Percentiles rank a stretch among this genome's conserved stretches.
These are phyloP conservation scores for Chrysanthemum seticuspe DNA, from an alignment of 129 eudicot genomes.

Conservation along the genomic window DNA sequence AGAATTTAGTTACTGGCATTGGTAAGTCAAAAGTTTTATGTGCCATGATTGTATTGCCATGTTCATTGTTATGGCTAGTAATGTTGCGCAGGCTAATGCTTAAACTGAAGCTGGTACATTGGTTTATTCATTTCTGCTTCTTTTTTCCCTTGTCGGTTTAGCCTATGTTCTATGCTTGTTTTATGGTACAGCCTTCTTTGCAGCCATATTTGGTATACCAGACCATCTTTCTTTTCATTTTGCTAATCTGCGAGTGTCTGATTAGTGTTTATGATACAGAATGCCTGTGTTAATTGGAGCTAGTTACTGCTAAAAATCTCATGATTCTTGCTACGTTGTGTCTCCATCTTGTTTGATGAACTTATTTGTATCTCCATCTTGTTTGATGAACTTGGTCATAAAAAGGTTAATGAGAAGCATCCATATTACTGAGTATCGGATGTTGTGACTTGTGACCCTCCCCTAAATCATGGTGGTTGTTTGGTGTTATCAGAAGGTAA, in stretches of 20 bases:
- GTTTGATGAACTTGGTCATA: not conserved
- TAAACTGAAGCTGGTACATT: too few species aligned
- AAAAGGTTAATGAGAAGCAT: not conserved
- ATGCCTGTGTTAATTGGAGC: not conserved
- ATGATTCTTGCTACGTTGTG: not conserved
- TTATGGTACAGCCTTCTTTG: too few species aligned
- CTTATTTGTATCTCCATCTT: not conserved
- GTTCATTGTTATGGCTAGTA: too few species aligned
- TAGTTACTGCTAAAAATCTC: not conserved
- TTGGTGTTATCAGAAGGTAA: not conserved
- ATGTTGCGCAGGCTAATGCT: too few species aligned
- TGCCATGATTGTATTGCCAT: not conserved
- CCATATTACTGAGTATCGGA: not conserved
- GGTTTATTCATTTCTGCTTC: too few species aligned
- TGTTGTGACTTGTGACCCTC: not conserved
- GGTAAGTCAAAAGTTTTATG: not conserved
- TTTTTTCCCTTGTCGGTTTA: too few species aligned
- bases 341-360: not conserved
- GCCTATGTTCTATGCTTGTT: too few species aligned
- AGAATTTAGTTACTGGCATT: not conserved
- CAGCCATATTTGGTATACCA: too few species aligned
- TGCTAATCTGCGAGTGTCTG: too few species aligned
- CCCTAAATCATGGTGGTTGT: not conserved
- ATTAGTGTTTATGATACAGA: too few species aligned
- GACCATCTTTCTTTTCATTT: too few species aligned